Conservation (phyloP, 163 green algal species). For the Prototheca stagnorum region DNA sequence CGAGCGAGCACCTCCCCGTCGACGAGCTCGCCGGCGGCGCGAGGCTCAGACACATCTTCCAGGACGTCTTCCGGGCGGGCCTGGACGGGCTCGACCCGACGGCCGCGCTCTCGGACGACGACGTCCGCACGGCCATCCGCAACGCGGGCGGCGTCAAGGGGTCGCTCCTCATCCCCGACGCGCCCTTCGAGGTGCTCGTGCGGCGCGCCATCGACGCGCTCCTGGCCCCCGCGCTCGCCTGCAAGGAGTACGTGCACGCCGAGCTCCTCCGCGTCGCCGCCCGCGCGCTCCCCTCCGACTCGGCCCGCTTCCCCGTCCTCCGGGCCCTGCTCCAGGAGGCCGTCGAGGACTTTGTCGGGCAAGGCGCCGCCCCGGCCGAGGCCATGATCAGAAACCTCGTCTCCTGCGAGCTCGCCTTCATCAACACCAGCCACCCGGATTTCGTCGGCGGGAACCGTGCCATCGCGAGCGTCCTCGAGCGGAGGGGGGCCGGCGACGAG, state of each 20-base stretch:
- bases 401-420: slow-evolving; percentile 82
- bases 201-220: slow-evolving; percentile 63
- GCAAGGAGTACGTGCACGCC: slow-evolving; percentile 76
- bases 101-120: slow-evolving; percentile 69
- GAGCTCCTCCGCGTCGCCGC: slow-evolving; percentile 82
- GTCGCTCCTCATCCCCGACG: slow-evolving; percentile 65
- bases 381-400: slow-evolving; percentile 82
- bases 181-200: slow-evolving; percentile 91
- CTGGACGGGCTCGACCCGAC: slow-evolving; percentile 54
- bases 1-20: slow-evolving; percentile 49
- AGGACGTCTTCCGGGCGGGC: slow-evolving; percentile 66
- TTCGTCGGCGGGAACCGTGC: slow-evolving; percentile 72
- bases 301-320: slow-evolving; percentile 43
- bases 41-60: slow-evolving; percentile 79
- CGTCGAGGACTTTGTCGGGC: slow-evolving; percentile 46
- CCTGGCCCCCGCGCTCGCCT: slow-evolving; percentile 57
- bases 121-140: slow-evolving; percentile 77
- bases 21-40: slow-evolving; percentile 68
- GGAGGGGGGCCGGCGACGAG: not conserved
- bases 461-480: slow-evolving; percentile 21
- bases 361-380: slow-evolving; percentile 65
- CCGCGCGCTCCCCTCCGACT: slow-evolving; percentile 41
- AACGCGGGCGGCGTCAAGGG: slow-evolving; percentile 80
- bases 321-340: slow-evolving; percentile 24
- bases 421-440: slow-evolving; percentile 90